These are phyloP conservation scores for Diutina neorugosa DNA, from an alignment of 1,139 yeast genomes.

Conservation along the genomic window DNA sequence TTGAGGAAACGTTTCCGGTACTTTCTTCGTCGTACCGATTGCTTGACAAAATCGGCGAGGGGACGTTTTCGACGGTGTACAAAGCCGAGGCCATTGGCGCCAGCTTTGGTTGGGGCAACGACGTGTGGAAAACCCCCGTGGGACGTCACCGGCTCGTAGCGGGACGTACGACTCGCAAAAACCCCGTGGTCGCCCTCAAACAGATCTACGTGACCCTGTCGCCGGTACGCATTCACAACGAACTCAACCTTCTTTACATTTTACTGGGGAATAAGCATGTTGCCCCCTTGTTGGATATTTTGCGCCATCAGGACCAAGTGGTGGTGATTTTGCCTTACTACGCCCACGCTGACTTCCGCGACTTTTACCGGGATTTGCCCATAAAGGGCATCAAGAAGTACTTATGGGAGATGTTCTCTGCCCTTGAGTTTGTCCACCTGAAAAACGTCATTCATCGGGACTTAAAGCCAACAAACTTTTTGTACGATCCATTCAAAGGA, in stretches of 20 bases:
- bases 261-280: constrained; percentile 61
- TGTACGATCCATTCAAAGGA: constrained; percentile 64
- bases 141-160: not conserved
- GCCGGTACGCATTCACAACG: constrained; percentile 82
- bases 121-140: constrained; percentile 36
- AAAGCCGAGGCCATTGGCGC: constrained; percentile 66
- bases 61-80: constrained; percentile 86
- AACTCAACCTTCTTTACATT: constrained; percentile 61
- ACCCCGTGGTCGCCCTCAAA: constrained; percentile 76
- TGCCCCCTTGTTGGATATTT: constrained; percentile 82
- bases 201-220: constrained; percentile 93
- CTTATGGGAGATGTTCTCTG: constrained; percentile 66
- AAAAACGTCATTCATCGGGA: constrained; percentile 79
- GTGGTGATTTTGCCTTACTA: constrained; percentile 87
- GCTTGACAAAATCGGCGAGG: constrained; percentile 86
- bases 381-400: constrained; percentile 70
- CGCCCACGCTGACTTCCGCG: constrained; percentile 84
- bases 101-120: constrained; percentile 24
- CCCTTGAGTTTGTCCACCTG: constrained; percentile 63
- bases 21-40: constrained; percentile 50
- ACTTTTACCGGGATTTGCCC: constrained; percentile 71
- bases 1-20: constrained; percentile 53
- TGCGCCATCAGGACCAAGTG: constrained; percentile 83
- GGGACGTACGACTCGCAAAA: constrained; percentile 11
- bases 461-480: constrained; percentile 79